Evolutionary conservation across 257 asterid genomes (phyloP), one percentile per base, ranked within the genome.

Genomic region (Apocynum venetum): DNA sequence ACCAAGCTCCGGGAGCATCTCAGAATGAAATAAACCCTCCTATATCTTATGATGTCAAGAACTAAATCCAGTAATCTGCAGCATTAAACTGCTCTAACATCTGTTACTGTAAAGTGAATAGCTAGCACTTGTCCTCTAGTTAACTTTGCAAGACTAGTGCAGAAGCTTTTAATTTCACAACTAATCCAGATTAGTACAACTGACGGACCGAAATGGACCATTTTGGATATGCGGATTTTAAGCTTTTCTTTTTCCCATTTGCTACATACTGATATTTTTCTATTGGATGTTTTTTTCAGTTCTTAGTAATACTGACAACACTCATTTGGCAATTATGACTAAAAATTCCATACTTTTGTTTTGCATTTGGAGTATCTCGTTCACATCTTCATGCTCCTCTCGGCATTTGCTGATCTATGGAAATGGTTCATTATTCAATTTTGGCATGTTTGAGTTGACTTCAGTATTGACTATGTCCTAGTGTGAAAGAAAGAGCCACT

Each of bases 1-100:
- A 56, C 48, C 69, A 51, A 61, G 47, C 67, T 72, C 78, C n/a
- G 35, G 49, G 56, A 57, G 51, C 47, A 51, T 9, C 17, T 61
- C 65, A 8, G 15, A 44, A 49, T 8, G 12, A 63, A 31, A 53
- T 66, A 43, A 41, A 17, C 72, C 20, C 44, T 38, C 17, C 41
- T 19, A 13, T 25, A 3, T 38, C 77, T 72, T 80, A 57, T 38
- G 48, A 10, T 64, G 59, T 51, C 15, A 43, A 47, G 73, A 44
- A 48, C n/a, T 57, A 57, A 11, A n/a, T 40, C 31, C 73, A 48
- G 51, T 4, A 14, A 65, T 38, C 20, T 76, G 20, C 11, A 20
- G 60, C n/a, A 19, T 66, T 48, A 60, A 31, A 19, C 78, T 60
- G 31, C 52, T 59, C 72, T 46, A 13, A 25, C 77, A 57, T 41